Evolutionary conservation across 1,284 basidiomycete genomes (phyloP).

Genomic region (Grifola frondosa): DNA sequence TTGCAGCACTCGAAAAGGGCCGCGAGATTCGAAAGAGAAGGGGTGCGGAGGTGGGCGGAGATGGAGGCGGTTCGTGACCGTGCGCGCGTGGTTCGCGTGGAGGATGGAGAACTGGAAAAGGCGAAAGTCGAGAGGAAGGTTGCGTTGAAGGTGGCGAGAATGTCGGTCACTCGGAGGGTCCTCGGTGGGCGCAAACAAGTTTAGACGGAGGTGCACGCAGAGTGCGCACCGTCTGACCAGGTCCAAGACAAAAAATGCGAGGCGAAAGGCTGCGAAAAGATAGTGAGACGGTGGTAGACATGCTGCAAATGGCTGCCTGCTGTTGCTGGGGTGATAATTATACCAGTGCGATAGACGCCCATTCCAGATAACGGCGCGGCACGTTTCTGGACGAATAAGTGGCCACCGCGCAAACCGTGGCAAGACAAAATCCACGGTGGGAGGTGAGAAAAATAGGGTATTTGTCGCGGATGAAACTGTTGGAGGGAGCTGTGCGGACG

Average conservation of each 20-base stretch:
- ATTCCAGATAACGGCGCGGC: constrained; percentile 5
- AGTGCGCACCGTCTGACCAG: constrained; percentile 5
- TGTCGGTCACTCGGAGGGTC: constrained; percentile 17
- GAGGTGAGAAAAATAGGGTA: not conserved
- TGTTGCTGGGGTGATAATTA: constrained; percentile 11
- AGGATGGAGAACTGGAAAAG: constrained; percentile 11
- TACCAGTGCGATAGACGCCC: constrained; percentile 1
- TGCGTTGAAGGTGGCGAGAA: constrained; percentile 9
- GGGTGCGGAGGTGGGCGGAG: no score
- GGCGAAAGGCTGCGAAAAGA: constrained; percentile 8
- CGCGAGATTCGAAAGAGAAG: no score
- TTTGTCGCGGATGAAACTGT: constrained; percentile 2
- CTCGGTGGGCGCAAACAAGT: constrained; percentile 13
- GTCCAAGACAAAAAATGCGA: constrained; percentile 7
- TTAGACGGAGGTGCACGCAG: constrained; percentile 1
- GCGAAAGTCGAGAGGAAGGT: constrained; percentile 6
- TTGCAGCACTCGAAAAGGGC: no score
- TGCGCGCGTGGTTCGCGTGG: no score
- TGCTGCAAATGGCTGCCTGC: constrained; percentile 13
- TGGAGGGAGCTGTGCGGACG: constrained; percentile 2
- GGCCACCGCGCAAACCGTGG: not conserved
- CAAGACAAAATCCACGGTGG: not conserved
- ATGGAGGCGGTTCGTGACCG: no score
- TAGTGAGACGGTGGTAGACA: constrained; percentile 17
- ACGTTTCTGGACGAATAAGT: constrained; percentile 1